Evolutionary conservation across 139 green algal species (phyloP).

Genomic region (Spirogloea muscicola): DNA sequence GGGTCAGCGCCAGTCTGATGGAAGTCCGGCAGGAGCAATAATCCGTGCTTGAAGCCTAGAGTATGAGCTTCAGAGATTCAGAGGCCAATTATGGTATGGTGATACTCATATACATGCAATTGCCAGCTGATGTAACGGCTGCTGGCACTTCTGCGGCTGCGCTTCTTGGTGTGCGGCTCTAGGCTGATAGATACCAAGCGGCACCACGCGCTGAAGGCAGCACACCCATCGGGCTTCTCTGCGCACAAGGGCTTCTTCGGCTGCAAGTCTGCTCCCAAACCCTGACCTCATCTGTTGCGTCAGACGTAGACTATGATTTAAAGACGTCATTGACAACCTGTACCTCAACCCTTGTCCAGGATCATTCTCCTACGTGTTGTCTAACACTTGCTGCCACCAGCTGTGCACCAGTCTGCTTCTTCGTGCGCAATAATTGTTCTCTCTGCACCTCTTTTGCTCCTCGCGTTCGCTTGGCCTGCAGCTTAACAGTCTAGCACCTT

Average conservation of each 20-base stretch:
- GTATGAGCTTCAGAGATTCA: not conserved
- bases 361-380: not conserved
- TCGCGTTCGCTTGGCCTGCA: not conserved
- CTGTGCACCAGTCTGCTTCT: too few species aligned
- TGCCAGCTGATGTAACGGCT: not conserved
- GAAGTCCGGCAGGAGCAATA: too few species aligned
- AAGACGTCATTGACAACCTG: not conserved
- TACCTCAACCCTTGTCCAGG: not conserved
- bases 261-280: constrained; percentile 50
- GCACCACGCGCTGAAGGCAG: constrained; percentile 48
- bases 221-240: constrained; percentile 53
- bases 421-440: too few species aligned
- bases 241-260: constrained; percentile 58
- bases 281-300: not conserved
- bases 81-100: too few species aligned
- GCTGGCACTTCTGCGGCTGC: not conserved
- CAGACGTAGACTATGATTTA: not conserved
- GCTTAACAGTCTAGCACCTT: not conserved
- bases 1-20: too few species aligned
- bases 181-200: constrained; percentile 43
- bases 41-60: not conserved
- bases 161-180: not conserved
- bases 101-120: not conserved
- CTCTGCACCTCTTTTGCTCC: too few species aligned
- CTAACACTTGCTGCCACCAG: too few species aligned